phyloP scores from a whole-genome alignment of 768 basidiomycete species.

The Sutorius australiensis region DNA sequence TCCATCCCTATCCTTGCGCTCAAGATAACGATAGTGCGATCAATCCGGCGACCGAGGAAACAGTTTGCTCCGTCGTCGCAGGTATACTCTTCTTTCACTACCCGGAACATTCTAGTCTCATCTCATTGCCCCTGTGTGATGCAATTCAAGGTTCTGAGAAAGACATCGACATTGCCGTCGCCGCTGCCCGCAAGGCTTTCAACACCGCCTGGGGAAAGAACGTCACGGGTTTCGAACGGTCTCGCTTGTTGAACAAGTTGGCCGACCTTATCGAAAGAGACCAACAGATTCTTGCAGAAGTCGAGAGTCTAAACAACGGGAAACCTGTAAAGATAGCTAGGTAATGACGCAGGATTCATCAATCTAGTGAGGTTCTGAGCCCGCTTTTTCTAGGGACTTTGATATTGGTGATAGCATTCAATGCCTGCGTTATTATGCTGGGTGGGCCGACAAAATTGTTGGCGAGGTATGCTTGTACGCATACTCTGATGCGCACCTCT shows the following conservation, averaged over 20 bases:
- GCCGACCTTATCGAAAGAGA: conserved; percentile 90
- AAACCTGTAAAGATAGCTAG: conserved; percentile 71
- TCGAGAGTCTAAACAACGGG: conserved; percentile 87
- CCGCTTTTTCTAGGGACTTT: conserved; percentile 50
- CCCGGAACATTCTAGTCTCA: not conserved
- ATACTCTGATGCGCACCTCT: not conserved
- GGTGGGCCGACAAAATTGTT: conserved; percentile 91
- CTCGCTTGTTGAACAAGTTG: conserved; percentile 76
- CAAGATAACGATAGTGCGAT: conserved; percentile 46
- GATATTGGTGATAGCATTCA: conserved; percentile 77
- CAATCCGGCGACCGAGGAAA: conserved; percentile 79
- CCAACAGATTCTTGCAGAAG: conserved; percentile 73
- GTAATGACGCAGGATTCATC: conserved; percentile 38
- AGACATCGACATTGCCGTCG: conserved; percentile 83
- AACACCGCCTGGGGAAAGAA: conserved; percentile 88
- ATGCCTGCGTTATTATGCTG: conserved; percentile 88
- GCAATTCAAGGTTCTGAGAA: conserved; percentile 51
- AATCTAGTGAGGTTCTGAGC: conserved; percentile 1
- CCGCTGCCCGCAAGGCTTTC: conserved; percentile 79
- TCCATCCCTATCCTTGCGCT: conserved; percentile 10
- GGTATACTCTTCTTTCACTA: conserved; percentile 33
- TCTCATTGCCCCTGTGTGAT: not conserved
- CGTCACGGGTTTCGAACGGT: conserved; percentile 77
- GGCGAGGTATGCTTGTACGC: conserved; percentile 59
- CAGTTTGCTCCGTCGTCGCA: conserved; percentile 64